Evolutionary conservation across 1,139 yeast species (phyloP), one percentile per base, ranked within the genome.

Genomic region (Meyerozyma sp.): DNA sequence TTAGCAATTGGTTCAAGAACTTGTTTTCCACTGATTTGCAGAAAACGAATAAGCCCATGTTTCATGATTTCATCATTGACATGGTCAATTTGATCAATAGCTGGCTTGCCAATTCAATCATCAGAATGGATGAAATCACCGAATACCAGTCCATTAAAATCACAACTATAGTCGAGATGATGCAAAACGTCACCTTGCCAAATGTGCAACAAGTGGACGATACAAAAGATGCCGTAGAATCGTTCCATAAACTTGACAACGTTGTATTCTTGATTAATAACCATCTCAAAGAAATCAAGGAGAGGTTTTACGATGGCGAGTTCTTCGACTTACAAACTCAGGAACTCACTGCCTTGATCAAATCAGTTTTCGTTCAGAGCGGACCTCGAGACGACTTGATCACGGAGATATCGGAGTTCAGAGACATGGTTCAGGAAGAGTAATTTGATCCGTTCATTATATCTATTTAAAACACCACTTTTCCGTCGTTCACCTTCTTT

Each of bases 401-500:
- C 43, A 66, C 68, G 18, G 93, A 86, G 51, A 83, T 88, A 39
- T 54, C 59, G 36, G 78, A 74, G 20, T 65, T 75, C 16, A 63
- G 81, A 54, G 60, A 18, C 26, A 20, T 34, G 37, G 26, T 25
- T 7, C 27, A 34, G 37, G n/a, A 21, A 18, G 10, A 34, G 26
- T 11, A 34, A 13, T 9, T 26, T 25, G 6, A 13, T 16, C 6
- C 11, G 29, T 36, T 36, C 23, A 23, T 8, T 36, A 13, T 25
- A 36, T 11, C 9, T 36, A 23, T 13, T 43, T 34, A 34, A 34
- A 34, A 34, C 14, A 77, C 58, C 28, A 71, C 65, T 46, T 75
- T 73, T 9, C 96, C 96, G 26, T 75, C 74, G 46, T 76, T 72
- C 46, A 93, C 85, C 56, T 81, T 81, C 72, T 91, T 93, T 28